Percentiles rank a stretch among this genome's conserved stretches.
Conservation (phyloP, 768 basidiomycete species). For the Thelephora aurantiotincta region DNA sequence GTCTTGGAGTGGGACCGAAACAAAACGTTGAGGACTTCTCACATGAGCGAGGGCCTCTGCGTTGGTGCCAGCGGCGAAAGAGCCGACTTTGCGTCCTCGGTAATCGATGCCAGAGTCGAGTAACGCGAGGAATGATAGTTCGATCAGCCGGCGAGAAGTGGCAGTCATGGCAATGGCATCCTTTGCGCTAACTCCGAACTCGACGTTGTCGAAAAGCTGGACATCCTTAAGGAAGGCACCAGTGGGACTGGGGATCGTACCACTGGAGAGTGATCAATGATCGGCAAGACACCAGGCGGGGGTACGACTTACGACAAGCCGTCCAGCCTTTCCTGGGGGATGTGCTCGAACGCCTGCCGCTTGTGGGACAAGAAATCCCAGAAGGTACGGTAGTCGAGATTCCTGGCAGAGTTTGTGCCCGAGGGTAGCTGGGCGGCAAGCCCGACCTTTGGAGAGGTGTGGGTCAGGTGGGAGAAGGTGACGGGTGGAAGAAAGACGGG, state of each 20-base stretch:
- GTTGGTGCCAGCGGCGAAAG: constrained; percentile 22
- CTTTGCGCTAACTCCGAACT: constrained; percentile 24
- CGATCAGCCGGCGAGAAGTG: constrained; percentile 22
- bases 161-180: constrained; percentile 23
- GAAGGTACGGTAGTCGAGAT: neutral
- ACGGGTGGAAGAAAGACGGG: too few relatives aligned
- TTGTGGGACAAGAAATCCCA: neutral
- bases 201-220: constrained; percentile 22
- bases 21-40: constrained; percentile 1
- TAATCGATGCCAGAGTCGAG: constrained; percentile 35
- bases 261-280: neutral
- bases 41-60: constrained; percentile 19
- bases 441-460: constrained; percentile 1
- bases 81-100: constrained; percentile 26
- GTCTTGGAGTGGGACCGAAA: neutral
- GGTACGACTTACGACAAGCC: neutral
- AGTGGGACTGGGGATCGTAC: neutral
- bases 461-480: too few relatives aligned
- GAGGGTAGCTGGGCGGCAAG: neutral
- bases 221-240: constrained; percentile 26
- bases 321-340: neutral
- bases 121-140: constrained; percentile 25
- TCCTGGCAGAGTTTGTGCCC: neutral
- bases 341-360: neutral
- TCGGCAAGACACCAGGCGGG: neutral